Evolutionary conservation across 176 grass and related monocot genomes (phyloP).

Genomic region (Aegilops speltoides): DNA sequence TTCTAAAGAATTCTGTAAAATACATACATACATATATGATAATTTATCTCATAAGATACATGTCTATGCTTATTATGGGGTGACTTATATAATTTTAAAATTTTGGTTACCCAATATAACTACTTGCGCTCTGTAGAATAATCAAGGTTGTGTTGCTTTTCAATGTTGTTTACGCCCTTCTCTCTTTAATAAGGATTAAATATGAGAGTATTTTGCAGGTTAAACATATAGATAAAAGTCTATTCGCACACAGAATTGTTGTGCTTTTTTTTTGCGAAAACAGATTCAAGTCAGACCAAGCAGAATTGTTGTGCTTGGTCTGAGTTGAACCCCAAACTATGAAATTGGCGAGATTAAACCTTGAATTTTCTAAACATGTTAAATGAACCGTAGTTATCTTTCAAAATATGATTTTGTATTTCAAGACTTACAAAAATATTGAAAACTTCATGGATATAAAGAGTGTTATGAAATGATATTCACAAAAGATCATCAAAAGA

Average conservation of each 20-base stretch:
- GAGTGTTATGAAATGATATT: neutral
- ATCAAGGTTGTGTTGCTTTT: neutral
- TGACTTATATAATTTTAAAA: neutral
- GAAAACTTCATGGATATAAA: neutral
- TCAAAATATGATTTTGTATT: neutral
- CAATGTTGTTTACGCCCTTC: neutral
- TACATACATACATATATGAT: neutral
- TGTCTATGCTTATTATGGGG: neutral
- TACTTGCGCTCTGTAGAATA: neutral
- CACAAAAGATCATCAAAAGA: neutral
- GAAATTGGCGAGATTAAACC: neutral
- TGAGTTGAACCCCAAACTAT: neutral
- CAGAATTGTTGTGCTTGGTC: too few relatives aligned
- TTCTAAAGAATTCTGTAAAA: neutral
- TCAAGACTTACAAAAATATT: neutral
- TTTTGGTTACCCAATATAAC: neutral
- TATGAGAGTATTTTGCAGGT: neutral
- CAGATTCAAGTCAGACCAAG: too few relatives aligned
- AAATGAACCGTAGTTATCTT: neutral
- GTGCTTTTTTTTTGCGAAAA: too few relatives aligned
- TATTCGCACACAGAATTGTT: neutral
- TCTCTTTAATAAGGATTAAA: neutral
- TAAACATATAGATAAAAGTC: neutral
- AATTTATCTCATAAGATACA: neutral
- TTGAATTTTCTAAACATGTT: neutral